phyloP scores from a whole-genome alignment of 164 flowering plant species.

The Brasenia schreberi region DNA sequence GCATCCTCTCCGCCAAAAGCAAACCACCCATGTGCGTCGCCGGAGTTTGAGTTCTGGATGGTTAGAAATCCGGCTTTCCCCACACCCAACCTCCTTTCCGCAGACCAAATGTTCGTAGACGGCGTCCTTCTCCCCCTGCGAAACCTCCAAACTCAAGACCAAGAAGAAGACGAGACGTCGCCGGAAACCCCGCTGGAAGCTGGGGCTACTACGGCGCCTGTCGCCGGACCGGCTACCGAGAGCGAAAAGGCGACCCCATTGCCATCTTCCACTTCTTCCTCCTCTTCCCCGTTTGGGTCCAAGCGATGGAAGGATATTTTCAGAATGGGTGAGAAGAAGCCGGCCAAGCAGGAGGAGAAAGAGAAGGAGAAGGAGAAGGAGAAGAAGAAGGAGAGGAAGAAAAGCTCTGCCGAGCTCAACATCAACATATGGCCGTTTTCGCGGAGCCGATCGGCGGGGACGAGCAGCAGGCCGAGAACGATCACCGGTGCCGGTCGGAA shows the following conservation, averaged over 20 bases:
- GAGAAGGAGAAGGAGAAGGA: constrained; percentile 25
- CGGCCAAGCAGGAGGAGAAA: neutral
- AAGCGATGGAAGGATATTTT: constrained; percentile 68
- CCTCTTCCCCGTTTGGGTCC: constrained; percentile 21
- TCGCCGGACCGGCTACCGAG: neutral
- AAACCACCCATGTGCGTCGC: constrained; percentile 26
- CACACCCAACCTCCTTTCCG: constrained; percentile 44
- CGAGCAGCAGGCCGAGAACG: constrained; percentile 22
- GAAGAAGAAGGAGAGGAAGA: constrained; percentile 24
- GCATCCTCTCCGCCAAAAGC: constrained; percentile 10
- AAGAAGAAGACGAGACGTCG: constrained; percentile 7
- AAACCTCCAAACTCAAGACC: constrained; percentile 16
- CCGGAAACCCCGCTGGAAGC: constrained; percentile 12
- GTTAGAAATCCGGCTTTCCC: constrained; percentile 49
- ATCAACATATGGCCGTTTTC: constrained; percentile 93
- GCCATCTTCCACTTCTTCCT: neutral
- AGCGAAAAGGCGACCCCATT: neutral
- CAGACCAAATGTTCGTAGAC: constrained; percentile 68
- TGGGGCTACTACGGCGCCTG: neutral
- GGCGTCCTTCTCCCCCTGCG: constrained; percentile 77
- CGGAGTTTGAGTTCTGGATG: constrained; percentile 89
- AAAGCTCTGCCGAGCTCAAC: constrained; percentile 39
- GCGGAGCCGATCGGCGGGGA: constrained; percentile 84
- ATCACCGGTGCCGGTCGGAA: constrained; percentile 33
- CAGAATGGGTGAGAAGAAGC: constrained; percentile 26